Percentiles rank a stretch among this genome's conserved stretches.
phyloP scores from a whole-genome alignment of 257 asterid species.

The Nicotiana benthamiana region DNA sequence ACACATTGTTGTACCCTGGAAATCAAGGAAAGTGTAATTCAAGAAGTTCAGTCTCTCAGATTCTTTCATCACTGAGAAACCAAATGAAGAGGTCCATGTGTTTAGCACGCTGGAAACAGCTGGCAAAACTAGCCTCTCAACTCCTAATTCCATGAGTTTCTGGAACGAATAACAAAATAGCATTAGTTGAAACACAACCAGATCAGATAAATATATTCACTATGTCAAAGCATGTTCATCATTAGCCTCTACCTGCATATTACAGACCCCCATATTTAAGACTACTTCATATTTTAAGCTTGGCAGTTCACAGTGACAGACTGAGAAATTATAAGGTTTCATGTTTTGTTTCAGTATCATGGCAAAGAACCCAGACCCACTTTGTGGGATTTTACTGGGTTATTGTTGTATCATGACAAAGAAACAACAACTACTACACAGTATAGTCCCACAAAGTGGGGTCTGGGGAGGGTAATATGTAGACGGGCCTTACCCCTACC shows the following conservation, averaged over 20 bases:
- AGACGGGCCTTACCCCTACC: too few species aligned
- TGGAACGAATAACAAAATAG: conserved; percentile 22
- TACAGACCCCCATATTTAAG: not conserved
- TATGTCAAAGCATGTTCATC: not conserved
- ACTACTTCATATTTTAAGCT: not conserved
- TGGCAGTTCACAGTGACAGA: not conserved
- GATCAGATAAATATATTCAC: not conserved
- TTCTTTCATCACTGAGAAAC: conserved; percentile 48
- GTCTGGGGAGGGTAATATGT: too few species aligned
- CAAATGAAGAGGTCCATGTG: conserved; percentile 66
- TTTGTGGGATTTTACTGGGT: too few species aligned
- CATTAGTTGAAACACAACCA: not conserved
- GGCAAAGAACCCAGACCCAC: not conserved
- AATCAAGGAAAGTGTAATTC: conserved; percentile 43
- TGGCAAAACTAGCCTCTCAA: conserved; percentile 71
- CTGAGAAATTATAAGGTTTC: not conserved
- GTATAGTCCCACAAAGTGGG: too few species aligned
- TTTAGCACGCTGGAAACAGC: conserved; percentile 48
- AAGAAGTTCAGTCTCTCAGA: conserved; percentile 41
- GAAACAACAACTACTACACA: too few species aligned
- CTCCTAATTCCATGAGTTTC: conserved; percentile 56
- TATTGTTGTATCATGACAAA: not conserved
- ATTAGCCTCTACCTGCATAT: not conserved
- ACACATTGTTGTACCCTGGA: conserved; percentile 67
- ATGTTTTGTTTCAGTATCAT: not conserved